Percentiles rank a stretch among this genome's conserved stretches.
phyloP scores from a whole-genome alignment of 352 stramenopile genomes.

The Peronosclerospora sorghi region DNA sequence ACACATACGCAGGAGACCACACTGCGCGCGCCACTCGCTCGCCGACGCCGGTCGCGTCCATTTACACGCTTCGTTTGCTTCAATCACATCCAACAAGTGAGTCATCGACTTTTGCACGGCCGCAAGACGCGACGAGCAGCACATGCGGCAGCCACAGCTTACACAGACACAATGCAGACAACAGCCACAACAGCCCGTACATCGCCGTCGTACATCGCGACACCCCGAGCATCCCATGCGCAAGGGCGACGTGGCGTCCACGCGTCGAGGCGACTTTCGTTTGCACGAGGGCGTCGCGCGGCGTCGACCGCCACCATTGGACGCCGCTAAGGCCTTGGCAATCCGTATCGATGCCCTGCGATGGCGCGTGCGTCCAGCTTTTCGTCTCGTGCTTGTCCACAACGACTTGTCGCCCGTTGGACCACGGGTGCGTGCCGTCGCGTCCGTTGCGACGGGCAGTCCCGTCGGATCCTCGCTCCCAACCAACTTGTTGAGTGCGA shows the following conservation, averaged over 20 bases:
- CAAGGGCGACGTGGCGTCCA: conserved; percentile 22
- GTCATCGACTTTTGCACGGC: conserved; percentile 52
- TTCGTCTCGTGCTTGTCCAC: conserved; percentile 6
- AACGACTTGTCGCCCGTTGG: no score
- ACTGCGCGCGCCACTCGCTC: conserved; percentile 11
- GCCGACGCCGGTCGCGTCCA: conserved; percentile 24
- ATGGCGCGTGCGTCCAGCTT: conserved; percentile 11
- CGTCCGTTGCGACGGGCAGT: neutral
- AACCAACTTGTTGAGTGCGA: conserved; percentile 53
- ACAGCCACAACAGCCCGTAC: conserved; percentile 50
- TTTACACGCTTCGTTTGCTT: conserved; percentile 49
- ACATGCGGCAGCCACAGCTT: conserved; percentile 63
- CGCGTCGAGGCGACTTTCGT: conserved; percentile 11
- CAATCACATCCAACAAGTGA: conserved; percentile 44
- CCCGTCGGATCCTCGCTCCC: conserved; percentile 15
- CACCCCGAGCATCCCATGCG: conserved; percentile 57
- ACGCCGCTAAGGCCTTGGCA: conserved; percentile 19
- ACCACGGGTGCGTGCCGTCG: no score
- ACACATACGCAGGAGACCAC: conserved; percentile 32
- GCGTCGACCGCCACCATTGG: conserved; percentile 5
- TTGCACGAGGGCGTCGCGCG: conserved; percentile 1
- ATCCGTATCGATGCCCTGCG: conserved; percentile 21
- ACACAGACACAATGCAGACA: conserved; percentile 64
- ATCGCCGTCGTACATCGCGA: conserved; percentile 44
- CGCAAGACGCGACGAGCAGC: conserved; percentile 38